Evolutionary conservation across 2,329 filamentous ascomycete species (phyloP).

Genomic region (Cytospora chrysosperma): DNA sequence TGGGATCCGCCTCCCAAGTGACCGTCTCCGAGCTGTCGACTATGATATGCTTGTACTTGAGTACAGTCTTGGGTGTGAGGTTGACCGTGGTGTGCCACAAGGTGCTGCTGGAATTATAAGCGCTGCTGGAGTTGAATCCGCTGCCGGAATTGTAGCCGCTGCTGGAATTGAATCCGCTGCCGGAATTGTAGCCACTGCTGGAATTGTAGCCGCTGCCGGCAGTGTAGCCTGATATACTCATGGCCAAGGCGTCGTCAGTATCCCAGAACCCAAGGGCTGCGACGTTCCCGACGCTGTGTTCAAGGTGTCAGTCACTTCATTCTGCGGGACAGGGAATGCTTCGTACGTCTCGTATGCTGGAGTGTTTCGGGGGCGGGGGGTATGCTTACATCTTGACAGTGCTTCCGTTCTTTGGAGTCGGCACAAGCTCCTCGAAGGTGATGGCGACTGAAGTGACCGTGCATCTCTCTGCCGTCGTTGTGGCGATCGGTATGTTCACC

Average conservation of each 20-base stretch:
- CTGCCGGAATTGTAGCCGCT: too few species aligned
- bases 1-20: conserved; percentile 53
- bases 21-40: conserved; percentile 45
- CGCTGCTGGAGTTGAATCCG: too few species aligned
- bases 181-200: too few species aligned
- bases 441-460: conserved; percentile 27
- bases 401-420: conserved; percentile 28
- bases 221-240: conserved; percentile 51
- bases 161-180: too few species aligned
- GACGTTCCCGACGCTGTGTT: conserved; percentile 28
- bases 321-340: neutral
- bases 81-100: conserved; percentile 50
- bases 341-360: neutral
- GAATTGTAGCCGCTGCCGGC: too few species aligned
- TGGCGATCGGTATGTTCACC: conserved; percentile 10
- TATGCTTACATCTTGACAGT: conserved; percentile 30
- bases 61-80: conserved; percentile 44
- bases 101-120: conserved; percentile 45
- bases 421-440: conserved; percentile 31
- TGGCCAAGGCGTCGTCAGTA: conserved; percentile 41
- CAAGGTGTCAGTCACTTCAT: neutral
- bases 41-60: conserved; percentile 58
- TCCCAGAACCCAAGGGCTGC: conserved; percentile 51
- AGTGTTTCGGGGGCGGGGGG: neutral
- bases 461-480: conserved; percentile 10